phyloP scores from a whole-genome alignment of 805 yeast genomes.

The Metschnikowia kunwiensis region DNA sequence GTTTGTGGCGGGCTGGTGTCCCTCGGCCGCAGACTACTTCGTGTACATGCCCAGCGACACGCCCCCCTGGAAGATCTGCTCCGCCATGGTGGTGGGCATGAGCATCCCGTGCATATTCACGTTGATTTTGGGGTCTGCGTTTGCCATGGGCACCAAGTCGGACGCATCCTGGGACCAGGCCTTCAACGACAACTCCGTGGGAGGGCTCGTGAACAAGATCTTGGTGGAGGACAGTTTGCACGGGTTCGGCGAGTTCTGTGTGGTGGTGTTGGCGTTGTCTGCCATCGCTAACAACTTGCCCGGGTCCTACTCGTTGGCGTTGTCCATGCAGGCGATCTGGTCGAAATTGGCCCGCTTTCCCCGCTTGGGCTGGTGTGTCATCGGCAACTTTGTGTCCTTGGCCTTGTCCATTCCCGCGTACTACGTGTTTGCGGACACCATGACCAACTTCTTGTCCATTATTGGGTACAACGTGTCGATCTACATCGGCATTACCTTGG shows the following conservation, averaged over 20 bases:
- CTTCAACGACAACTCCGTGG: slow-evolving; percentile 29
- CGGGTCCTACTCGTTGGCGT: slow-evolving; percentile 31
- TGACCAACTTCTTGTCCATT: slow-evolving; percentile 32
- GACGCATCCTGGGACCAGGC: slow-evolving; percentile 29
- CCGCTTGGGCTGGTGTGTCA: slow-evolving; percentile 33
- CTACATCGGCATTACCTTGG: slow-evolving; percentile 28
- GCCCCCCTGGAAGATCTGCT: slow-evolving; percentile 26
- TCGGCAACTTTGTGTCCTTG: slow-evolving; percentile 31
- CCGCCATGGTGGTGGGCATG: slow-evolving; percentile 28
- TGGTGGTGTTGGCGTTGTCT: slow-evolving; percentile 30
- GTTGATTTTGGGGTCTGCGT: slow-evolving; percentile 32
- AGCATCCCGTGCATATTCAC: slow-evolving; percentile 27
- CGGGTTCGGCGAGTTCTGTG: slow-evolving; percentile 32
- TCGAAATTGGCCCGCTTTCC: slow-evolving; percentile 29
- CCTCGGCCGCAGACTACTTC: slow-evolving; percentile 33
- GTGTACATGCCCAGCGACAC: slow-evolving; percentile 31
- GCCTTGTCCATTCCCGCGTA: slow-evolving; percentile 36
- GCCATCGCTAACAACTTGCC: slow-evolving; percentile 34
- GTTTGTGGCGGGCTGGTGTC: slow-evolving; percentile 33
- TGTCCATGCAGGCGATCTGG: slow-evolving; percentile 33
- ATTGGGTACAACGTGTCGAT: slow-evolving; percentile 33
- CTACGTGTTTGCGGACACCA: slow-evolving; percentile 28
- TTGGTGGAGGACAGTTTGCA: slow-evolving; percentile 28
- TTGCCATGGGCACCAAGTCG: slow-evolving; percentile 27
- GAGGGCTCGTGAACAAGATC: slow-evolving; percentile 31